Evolutionary conservation across 441 rosid species (phyloP).

Genomic region (Melastoma candidum): DNA sequence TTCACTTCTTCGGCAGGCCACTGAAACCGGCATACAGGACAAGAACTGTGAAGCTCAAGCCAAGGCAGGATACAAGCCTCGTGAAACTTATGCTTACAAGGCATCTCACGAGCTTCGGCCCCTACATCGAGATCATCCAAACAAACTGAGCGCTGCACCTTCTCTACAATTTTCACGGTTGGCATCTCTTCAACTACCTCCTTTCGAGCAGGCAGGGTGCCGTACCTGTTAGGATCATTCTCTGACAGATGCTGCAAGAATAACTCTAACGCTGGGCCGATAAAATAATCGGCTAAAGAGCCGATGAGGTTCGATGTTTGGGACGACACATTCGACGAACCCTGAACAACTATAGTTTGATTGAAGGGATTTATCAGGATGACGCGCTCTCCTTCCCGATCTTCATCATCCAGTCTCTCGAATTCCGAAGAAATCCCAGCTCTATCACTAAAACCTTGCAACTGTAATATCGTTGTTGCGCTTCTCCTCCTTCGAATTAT

Average conservation of each 20-base stretch:
- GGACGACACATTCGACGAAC: constrained; percentile 24
- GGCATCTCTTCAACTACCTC: neutral
- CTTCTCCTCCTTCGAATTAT: constrained; percentile 48
- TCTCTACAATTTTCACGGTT: neutral
- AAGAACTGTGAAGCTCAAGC: constrained; percentile 8
- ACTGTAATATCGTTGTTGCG: constrained; percentile 55
- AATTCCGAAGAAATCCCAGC: constrained; percentile 56
- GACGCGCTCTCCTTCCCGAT: constrained; percentile 40
- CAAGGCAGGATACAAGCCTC: constrained; percentile 3
- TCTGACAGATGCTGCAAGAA: constrained; percentile 3
- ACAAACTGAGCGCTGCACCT: neutral
- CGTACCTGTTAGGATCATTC: constrained; percentile 5
- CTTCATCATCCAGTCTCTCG: constrained; percentile 39
- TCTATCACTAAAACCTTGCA: constrained; percentile 46
- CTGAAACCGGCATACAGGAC: constrained; percentile 6
- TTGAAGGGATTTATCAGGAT: constrained; percentile 61
- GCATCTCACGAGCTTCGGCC: neutral
- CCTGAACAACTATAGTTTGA: constrained; percentile 56
- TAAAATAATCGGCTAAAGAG: constrained; percentile 29
- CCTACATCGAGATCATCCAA: constrained; percentile 3
- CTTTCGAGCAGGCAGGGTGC: neutral
- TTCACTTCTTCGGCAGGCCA: constrained; percentile 16
- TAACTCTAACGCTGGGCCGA: neutral
- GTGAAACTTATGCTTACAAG: constrained; percentile 5
- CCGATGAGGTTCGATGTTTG: constrained; percentile 36